Conservation (phyloP, 2,329 filamentous ascomycete species). For the Aspergillus proliferans region DNA sequence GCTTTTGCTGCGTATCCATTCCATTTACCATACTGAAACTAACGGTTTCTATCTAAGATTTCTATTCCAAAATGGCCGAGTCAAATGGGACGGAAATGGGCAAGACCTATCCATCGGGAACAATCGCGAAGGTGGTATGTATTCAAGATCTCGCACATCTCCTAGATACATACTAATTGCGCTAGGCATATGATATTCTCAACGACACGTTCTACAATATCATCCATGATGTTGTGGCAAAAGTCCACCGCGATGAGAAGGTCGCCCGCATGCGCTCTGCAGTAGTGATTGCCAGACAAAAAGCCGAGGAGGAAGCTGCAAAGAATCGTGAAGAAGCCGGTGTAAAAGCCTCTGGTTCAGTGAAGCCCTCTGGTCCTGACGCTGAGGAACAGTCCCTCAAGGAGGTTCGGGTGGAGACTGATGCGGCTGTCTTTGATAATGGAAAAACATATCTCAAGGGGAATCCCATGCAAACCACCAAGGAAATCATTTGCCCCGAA, state of each 20-base stretch:
- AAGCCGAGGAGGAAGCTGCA: constrained; percentile 35
- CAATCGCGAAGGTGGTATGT: constrained; percentile 38
- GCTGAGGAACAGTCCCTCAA: constrained; percentile 24
- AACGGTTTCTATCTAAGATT: background rate
- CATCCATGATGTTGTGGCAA: constrained; percentile 53
- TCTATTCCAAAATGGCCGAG: constrained; percentile 25
- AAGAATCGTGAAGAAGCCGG: constrained; percentile 25
- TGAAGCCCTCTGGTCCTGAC: constrained; percentile 30
- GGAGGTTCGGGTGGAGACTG: constrained; percentile 41
- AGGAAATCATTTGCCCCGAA: constrained; percentile 54
- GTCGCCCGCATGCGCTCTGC: constrained; percentile 52
- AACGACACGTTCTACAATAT: constrained; percentile 55
- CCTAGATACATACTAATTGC: constrained; percentile 8
- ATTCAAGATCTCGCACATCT: background rate
- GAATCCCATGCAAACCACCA: constrained; percentile 53
- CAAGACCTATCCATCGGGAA: constrained; percentile 29
- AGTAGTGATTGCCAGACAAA: constrained; percentile 37
- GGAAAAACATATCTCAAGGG: constrained; percentile 51
- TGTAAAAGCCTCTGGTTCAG: constrained; percentile 24
- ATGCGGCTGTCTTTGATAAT: constrained; percentile 48
- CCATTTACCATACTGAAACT: background rate
- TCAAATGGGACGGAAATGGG: constrained; percentile 21
- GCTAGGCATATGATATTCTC: constrained; percentile 43
- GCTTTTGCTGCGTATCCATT: background rate
- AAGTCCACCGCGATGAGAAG: constrained; percentile 56